Percentiles rank a stretch among this genome's conserved stretches.
Evolutionary conservation across 441 rosid genomes (phyloP).

Genomic region (Hypseocharis bilobata): DNA sequence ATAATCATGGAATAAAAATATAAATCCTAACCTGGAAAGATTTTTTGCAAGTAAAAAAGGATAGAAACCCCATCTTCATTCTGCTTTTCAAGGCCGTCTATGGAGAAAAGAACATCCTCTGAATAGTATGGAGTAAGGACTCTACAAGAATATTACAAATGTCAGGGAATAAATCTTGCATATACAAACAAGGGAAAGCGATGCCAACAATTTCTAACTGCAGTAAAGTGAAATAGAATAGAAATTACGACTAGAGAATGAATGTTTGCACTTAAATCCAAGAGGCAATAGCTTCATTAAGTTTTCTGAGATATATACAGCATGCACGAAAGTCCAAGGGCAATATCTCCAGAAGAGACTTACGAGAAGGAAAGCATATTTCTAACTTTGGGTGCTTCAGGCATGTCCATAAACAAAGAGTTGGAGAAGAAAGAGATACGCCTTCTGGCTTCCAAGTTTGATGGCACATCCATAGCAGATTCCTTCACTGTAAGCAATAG

Average conservation of each 20-base stretch:
- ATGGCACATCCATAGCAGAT: slow-evolving; percentile 99
- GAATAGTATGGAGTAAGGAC: slow-evolving; percentile 94
- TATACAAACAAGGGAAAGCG: background rate
- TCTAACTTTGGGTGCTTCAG: slow-evolving; percentile 95
- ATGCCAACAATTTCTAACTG: too few species aligned
- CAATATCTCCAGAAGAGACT: slow-evolving; percentile 26
- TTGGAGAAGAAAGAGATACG: slow-evolving; percentile 95
- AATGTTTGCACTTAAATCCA: too few species aligned
- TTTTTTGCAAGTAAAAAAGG: slow-evolving; percentile 90
- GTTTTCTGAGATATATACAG: background rate
- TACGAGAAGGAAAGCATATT: slow-evolving; percentile 99
- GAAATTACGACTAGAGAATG: too few species aligned
- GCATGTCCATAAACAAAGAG: slow-evolving; percentile 97
- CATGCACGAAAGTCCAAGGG: background rate
- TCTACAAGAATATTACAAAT: slow-evolving; percentile 31
- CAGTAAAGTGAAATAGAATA: too few species aligned
- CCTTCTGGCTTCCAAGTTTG: slow-evolving; percentile 96
- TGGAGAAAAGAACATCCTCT: slow-evolving; percentile 89
- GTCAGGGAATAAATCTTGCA: slow-evolving; percentile 12
- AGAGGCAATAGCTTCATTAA: too few species aligned
- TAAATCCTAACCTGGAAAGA: slow-evolving; percentile 68
- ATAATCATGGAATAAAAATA: background rate
- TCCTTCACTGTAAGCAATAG: slow-evolving; percentile 92
- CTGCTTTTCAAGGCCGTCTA: slow-evolving; percentile 55
- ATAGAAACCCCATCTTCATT: slow-evolving; percentile 99